Percentiles rank a stretch among this genome's conserved stretches.
phyloP scores from a whole-genome alignment of 2,329 filamentous ascomycete species.

The Paecilomyces niveus region DNA sequence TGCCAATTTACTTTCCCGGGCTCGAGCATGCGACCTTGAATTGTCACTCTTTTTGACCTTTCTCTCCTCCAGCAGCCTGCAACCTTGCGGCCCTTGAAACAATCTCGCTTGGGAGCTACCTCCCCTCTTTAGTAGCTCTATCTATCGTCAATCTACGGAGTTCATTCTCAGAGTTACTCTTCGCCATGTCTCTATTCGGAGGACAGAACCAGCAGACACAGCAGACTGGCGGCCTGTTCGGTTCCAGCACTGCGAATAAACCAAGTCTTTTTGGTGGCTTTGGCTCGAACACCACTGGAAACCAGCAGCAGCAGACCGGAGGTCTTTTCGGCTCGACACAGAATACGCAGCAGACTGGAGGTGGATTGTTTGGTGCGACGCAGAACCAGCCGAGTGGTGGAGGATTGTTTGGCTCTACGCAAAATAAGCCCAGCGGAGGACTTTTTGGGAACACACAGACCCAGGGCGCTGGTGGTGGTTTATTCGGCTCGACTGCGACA shows the following conservation, averaged over 20 bases:
- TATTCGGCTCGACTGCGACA: conserved; percentile 17
- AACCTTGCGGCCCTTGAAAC: not conserved
- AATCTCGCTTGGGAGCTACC: not conserved
- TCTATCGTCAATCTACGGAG: not conserved
- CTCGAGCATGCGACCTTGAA: not conserved
- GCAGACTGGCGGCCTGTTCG: conserved; percentile 21
- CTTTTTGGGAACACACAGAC: conserved; percentile 23
- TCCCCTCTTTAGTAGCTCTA: conserved; percentile 1
- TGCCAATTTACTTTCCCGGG: not conserved
- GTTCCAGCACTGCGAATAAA: conserved; percentile 23
- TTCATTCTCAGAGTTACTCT: conserved; percentile 1
- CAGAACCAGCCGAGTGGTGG: conserved; percentile 13
- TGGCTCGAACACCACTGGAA: conserved; percentile 13
- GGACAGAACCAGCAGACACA: conserved; percentile 13
- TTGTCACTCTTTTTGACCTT: not conserved
- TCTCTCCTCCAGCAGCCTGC: not conserved
- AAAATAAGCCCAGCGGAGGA: conserved; percentile 23
- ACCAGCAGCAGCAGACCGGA: conserved; percentile 18
- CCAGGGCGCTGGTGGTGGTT: conserved; percentile 9
- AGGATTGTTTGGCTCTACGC: conserved; percentile 18
- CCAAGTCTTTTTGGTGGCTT: conserved; percentile 31
- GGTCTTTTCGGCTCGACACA: conserved; percentile 27
- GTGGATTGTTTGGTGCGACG: conserved; percentile 18
- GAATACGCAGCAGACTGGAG: conserved; percentile 9
- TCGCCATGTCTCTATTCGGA: conserved; percentile 35